These are phyloP conservation scores for Zoysia japonica DNA, from an alignment of 176 grass and related monocot genomes.

Conservation along the genomic window DNA sequence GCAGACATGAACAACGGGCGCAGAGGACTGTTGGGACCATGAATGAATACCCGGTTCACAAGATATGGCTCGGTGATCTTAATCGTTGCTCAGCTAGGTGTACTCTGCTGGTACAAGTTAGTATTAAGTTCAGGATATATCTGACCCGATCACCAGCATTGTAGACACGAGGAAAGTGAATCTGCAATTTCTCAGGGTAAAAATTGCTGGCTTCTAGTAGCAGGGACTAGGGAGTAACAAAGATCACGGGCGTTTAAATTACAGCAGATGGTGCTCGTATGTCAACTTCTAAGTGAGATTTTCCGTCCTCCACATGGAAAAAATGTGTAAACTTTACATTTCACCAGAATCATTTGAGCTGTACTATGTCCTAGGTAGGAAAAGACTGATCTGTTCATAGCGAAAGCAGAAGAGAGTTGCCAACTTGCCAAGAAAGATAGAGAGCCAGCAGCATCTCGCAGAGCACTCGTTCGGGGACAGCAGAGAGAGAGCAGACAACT, in stretches of 20 bases:
- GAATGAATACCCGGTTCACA: neutral
- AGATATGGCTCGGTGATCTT: neutral
- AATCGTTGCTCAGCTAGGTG: neutral
- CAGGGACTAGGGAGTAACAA: neutral
- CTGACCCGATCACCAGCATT: neutral
- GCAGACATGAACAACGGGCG: neutral
- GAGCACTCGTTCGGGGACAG: neutral
- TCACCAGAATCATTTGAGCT: neutral
- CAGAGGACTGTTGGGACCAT: neutral
- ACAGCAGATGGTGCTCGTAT: neutral
- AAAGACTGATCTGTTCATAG: neutral
- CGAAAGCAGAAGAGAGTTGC: neutral
- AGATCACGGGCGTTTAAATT: neutral
- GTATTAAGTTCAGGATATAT: neutral
- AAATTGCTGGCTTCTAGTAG: neutral
- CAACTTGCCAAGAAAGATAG: neutral
- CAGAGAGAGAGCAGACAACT: neutral
- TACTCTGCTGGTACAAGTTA: neutral
- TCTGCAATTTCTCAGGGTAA: neutral
- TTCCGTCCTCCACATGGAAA: too few relatives aligned
- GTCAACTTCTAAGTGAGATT: neutral
- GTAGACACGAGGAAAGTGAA: neutral
- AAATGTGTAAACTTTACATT: neutral
- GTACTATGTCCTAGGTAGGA: neutral
- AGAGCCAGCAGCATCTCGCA: neutral